Evolutionary conservation across 164 flowering plant species (phyloP).

Genomic region (Tetracentron sinense): DNA sequence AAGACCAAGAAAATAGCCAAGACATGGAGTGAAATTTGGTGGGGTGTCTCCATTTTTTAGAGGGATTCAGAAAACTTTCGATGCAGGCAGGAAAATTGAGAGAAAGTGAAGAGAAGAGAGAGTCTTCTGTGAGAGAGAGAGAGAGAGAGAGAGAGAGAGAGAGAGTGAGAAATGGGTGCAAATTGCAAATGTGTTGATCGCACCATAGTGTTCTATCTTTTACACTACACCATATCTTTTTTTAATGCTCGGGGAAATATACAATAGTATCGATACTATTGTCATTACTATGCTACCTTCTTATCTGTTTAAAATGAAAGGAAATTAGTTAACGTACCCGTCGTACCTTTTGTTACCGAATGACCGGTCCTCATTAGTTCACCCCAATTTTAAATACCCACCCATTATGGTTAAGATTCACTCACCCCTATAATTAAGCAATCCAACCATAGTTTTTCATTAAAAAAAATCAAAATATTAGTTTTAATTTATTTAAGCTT

Average conservation of each 20-base stretch:
- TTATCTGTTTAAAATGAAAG: too few relatives aligned
- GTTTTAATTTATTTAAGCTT: too few relatives aligned
- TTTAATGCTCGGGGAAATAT: neutral
- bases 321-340: too few relatives aligned
- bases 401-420: too few relatives aligned
- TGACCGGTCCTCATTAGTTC: too few relatives aligned
- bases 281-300: too few relatives aligned
- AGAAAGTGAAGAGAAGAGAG: neutral
- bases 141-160: neutral
- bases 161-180: too few relatives aligned
- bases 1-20: neutral
- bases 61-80: neutral
- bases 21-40: neutral
- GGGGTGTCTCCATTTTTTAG: neutral
- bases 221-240: neutral
- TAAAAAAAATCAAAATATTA: too few relatives aligned
- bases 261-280: neutral
- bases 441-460: too few relatives aligned
- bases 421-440: too few relatives aligned
- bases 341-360: too few relatives aligned
- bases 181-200: neutral
- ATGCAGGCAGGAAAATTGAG: neutral
- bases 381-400: too few relatives aligned
- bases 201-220: neutral
- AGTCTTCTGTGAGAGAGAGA: neutral